A percentile compares a stretch with the other conserved stretches of the same genome.
phyloP scores from a whole-genome alignment of 108 stramenopile genomes.

The Cylindrotheca closterium region DNA sequence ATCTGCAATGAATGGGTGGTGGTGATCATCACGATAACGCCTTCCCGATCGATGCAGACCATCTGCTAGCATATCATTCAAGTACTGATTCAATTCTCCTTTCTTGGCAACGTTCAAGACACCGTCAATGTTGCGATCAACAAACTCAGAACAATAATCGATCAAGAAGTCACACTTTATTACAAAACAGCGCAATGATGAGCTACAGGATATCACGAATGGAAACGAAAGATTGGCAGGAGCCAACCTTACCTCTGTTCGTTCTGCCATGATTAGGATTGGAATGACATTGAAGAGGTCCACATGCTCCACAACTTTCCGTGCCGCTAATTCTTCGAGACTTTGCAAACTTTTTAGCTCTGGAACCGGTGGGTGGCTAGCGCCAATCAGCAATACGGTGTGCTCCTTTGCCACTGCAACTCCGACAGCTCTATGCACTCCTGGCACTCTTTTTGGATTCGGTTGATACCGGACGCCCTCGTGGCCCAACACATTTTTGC shows the following conservation, averaged over 20 bases:
- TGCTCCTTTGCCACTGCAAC: conserved; percentile 83
- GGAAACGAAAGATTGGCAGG: background rate
- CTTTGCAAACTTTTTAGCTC: conserved; percentile 8
- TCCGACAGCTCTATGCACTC: conserved; percentile 73
- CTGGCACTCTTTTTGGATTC: conserved; percentile 66
- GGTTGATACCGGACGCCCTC: conserved; percentile 78
- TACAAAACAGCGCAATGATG: background rate
- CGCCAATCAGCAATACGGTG: conserved; percentile 71
- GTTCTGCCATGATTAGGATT: conserved; percentile 57
- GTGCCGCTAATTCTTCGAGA: conserved; percentile 57
- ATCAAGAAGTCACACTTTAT: conserved; percentile 31
- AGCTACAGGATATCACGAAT: background rate
- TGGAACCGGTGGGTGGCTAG: conserved; percentile 61
- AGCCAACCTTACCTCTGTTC: conserved; percentile 30
- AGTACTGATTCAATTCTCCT: conserved; percentile 52
- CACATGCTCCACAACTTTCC: conserved; percentile 56
- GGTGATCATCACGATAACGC: conserved; percentile 38
- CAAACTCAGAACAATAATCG: conserved; percentile 65
- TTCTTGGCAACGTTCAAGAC: conserved; percentile 67
- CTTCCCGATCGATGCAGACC: conserved; percentile 10
- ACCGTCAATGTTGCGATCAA: conserved; percentile 74
- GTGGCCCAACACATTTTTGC: conserved; percentile 68
- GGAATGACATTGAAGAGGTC: conserved; percentile 83
- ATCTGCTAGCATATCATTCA: conserved; percentile 45
- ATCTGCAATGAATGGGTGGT: conserved; percentile 63